Evolutionary conservation across 2,329 filamentous ascomycete genomes (phyloP), one percentile per base, ranked within the genome.

Genomic region (Truncatella angustata): DNA sequence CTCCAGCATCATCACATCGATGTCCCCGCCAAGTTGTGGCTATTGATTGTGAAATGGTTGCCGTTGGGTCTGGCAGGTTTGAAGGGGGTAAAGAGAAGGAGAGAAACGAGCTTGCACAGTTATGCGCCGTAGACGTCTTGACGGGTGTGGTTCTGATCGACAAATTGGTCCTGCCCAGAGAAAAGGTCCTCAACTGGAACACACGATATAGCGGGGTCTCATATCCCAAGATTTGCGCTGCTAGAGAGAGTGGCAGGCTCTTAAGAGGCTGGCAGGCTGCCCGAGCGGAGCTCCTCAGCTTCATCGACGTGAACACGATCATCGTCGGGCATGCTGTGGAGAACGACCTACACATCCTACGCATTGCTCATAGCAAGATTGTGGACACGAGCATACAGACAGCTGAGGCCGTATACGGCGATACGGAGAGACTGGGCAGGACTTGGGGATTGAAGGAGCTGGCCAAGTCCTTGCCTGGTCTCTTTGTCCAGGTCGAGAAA

Each of bases 41-140:
- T 0, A 57, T 79, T 6, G 76, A 79, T 55, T 79, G 76, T 53
- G 76, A 79, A 58, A 78, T 78, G 75, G 74, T 74, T 4, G 63
- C 60, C 12, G 60, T 74, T 1, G 3, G 14, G 18, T 11, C 40
- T 28, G 26, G 43, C 14, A 28, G 9, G 20, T 14, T 14, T 9
- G n/a, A 43, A 21, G 43, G 48, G 30, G 30, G 30, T 20, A 35
- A 12, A 11, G 54, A 56, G 23, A n/a, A 32, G 28, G 28, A 7
- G 28, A 44, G 48, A 7, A 51, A 49, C 37, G 62, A 63, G 30
- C 55, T 67, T 2, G 58, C 55, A 11, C 54, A 56, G 23, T 30
- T 65, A 9, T 63, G 66, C 30, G 58, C 54, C 21, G 62, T 75
- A 32, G 77, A 80, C 59, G 73, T 73, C 46, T 50, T 79, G 24